Evolutionary conservation across 148 eudicot species (phyloP).

Genomic region (Rhododendron ovatum): DNA sequence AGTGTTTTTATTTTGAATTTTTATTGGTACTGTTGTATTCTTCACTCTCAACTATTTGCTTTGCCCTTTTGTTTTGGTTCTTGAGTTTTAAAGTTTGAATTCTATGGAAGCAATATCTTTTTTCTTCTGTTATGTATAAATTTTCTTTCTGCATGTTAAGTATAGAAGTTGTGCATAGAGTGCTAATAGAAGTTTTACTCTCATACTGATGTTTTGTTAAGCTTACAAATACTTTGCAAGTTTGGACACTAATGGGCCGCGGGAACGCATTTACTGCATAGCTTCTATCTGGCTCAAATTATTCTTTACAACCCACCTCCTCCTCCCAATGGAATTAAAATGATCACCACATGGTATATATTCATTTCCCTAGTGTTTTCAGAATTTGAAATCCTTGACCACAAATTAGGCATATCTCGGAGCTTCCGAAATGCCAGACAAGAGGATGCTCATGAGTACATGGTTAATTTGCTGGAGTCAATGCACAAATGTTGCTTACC

Average conservation of each 20-base stretch:
- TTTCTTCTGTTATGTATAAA: background rate
- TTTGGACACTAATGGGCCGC: background rate
- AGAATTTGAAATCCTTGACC: slow-evolving; percentile 49
- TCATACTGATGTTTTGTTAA: background rate
- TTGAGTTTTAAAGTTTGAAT: background rate
- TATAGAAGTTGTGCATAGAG: background rate
- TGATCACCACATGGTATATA: background rate
- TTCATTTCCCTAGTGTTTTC: background rate
- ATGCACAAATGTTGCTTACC: slow-evolving; percentile 97
- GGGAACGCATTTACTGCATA: background rate
- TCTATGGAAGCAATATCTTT: background rate
- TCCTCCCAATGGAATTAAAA: background rate
- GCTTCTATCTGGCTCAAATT: background rate
- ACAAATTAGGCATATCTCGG: slow-evolving; percentile 65
- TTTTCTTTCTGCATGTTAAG: background rate
- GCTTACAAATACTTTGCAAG: background rate
- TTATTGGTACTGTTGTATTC: background rate
- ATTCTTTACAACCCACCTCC: background rate
- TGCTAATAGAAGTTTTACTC: background rate
- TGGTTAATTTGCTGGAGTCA: slow-evolving; percentile 88
- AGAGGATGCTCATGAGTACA: slow-evolving; percentile 98
- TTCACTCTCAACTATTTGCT: background rate
- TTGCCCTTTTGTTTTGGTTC: background rate
- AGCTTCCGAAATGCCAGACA: slow-evolving; percentile 78
- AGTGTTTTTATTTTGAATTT: background rate